These are phyloP conservation scores for Vairimorpha apis DNA, from an alignment of 371 early-diverging fungal genomes.

Conservation along the genomic window DNA sequence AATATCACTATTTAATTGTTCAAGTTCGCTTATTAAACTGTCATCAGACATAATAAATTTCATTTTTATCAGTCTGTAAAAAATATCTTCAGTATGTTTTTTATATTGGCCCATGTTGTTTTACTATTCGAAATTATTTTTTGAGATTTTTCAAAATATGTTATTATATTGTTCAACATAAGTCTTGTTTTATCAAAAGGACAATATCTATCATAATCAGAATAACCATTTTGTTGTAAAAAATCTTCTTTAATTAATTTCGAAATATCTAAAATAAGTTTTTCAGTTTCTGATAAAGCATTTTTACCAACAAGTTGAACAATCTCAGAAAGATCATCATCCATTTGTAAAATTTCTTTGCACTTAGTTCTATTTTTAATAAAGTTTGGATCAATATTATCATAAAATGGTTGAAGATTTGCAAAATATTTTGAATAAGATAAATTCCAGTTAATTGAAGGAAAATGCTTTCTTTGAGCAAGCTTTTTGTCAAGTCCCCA, in stretches of 20 bases:
- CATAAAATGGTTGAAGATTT: slow-evolving; percentile 87
- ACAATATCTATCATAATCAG: slow-evolving; percentile 94
- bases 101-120: slow-evolving; percentile 81
- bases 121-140: slow-evolving; percentile 31
- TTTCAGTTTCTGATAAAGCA: slow-evolving; percentile 92
- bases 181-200: slow-evolving; percentile 96
- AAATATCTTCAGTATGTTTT: slow-evolving; percentile 80
- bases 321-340: slow-evolving; percentile 96
- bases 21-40: slow-evolving; percentile 5
- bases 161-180: slow-evolving; percentile 93
- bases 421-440: slow-evolving; percentile 96
- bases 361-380: slow-evolving; percentile 76
- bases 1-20: slow-evolving; percentile 31
- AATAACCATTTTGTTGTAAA: slow-evolving; percentile 99
- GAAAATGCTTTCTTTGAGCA: slow-evolving; percentile 99
- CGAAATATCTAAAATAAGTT: slow-evolving; percentile 93
- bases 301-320: slow-evolving; percentile 98
- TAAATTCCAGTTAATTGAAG: slow-evolving; percentile 97
- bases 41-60: slow-evolving; percentile 71
- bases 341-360: slow-evolving; percentile 94
- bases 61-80: slow-evolving; percentile 93
- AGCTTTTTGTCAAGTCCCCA: slow-evolving; percentile 99
- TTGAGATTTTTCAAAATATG: slow-evolving; percentile 83
- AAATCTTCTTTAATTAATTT: slow-evolving; percentile 98
- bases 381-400: slow-evolving; percentile 84